These are phyloP conservation scores for Amanita muscaria DNA, from an alignment of 768 basidiomycete genomes.

Conservation along the genomic window DNA sequence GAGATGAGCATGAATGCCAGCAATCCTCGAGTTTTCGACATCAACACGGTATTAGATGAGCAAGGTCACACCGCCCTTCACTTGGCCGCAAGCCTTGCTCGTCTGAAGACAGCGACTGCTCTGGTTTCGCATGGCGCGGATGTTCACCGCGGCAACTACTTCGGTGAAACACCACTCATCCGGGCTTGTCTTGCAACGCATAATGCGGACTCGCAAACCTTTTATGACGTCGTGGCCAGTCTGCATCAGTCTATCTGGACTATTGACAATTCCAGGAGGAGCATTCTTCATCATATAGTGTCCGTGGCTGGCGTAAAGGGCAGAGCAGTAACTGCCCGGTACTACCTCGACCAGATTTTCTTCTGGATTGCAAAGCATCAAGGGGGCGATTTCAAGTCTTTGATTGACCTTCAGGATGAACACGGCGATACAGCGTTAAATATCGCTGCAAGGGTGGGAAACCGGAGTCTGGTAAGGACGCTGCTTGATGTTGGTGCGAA, in stretches of 20 bases:
- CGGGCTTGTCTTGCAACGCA: slow-evolving; percentile 87
- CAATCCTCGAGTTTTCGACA: slow-evolving; percentile 34
- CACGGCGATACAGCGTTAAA: slow-evolving; percentile 96
- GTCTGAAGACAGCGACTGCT: slow-evolving; percentile 55
- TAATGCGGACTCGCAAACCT: slow-evolving; percentile 71
- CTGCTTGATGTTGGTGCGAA: slow-evolving; percentile 92
- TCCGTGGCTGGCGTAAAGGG: slow-evolving; percentile 89
- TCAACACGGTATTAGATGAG: slow-evolving; percentile 87
- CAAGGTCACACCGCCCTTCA: slow-evolving; percentile 93
- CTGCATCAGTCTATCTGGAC: slow-evolving; percentile 77
- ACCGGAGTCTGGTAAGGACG: slow-evolving; percentile 75
- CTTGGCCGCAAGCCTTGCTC: slow-evolving; percentile 80
- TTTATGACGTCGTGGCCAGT: slow-evolving; percentile 52
- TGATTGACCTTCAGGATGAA: slow-evolving; percentile 89
- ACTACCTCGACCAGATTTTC: slow-evolving; percentile 88
- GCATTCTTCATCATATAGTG: slow-evolving; percentile 86
- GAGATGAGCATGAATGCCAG: slow-evolving; percentile 28
- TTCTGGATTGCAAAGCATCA: slow-evolving; percentile 77
- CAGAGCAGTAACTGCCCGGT: slow-evolving; percentile 72
- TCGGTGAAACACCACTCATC: slow-evolving; percentile 91
- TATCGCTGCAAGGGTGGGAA: slow-evolving; percentile 91
- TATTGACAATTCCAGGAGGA: slow-evolving; percentile 77
- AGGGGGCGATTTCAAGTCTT: slow-evolving; percentile 62
- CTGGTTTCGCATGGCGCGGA: slow-evolving; percentile 79
- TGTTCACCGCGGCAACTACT: slow-evolving; percentile 82